Evolutionary conservation across 306 rosid genomes (phyloP), one percentile per base, ranked within the genome.

Genomic region (Chamaecrista fasciculata): DNA sequence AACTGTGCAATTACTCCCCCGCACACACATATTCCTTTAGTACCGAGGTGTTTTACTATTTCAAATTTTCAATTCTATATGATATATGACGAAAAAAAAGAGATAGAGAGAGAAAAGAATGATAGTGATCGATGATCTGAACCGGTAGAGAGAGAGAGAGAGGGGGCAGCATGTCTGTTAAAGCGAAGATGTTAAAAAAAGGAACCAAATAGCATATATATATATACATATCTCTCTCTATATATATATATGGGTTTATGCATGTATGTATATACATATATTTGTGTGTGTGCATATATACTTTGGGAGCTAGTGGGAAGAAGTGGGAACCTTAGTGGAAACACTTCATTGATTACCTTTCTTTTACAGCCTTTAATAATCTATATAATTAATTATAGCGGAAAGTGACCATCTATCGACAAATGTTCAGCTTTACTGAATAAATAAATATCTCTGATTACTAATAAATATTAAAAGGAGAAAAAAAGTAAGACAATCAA

Each of bases 111-210:
- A 33, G 6, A 3, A 33, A 33, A 47, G 52, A 47, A 47, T 47
- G 52, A 47, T 47, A 23, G 7, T 16, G 52, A 19, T 47, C 11
- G 52, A 16, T 16, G 52, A 19, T 47, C 11, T 47, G 21, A 47
- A 47, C 2, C 73, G 64, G 81, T 2, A 42, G 10, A 29, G 19
- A 56, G n/a, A n/a, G n/a, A n/a, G n/a, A n/a, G n/a, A 25, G 53
- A 51, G 79, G 68, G 69, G 67, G 67, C 80, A 80, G 14, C 52
- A 79, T 86, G 92, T 89, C 90, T 73, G 79, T 28, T 83, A 86
- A 86, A 89, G 96, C 24, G 75, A 77, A 37, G 76, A 49, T 82
- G 40, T 50, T 66, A 52, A 47, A 58, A 62, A 71, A 60, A 34
- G 34, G 24, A 47, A 55, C 59, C 69, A 59, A 71, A 49, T 57